Evolutionary conservation across 805 yeast genomes (phyloP), one percentile per base, ranked within the genome.

Genomic region (Candida railenensis): DNA sequence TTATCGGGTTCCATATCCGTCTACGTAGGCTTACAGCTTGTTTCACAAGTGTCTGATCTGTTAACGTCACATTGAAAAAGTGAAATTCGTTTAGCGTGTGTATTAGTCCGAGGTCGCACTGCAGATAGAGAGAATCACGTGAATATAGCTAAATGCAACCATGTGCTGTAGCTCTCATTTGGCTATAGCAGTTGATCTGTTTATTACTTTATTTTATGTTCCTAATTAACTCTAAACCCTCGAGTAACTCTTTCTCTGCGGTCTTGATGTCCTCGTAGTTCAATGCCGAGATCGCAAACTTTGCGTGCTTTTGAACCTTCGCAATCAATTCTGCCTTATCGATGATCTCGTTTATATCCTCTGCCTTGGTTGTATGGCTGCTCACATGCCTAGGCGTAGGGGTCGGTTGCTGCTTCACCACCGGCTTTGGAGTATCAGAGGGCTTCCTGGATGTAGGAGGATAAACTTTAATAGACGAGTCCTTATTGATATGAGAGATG

Each of bases 221-320:
- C 28, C 11, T 37, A 4, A 18, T 22, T 18, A 82, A 54, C 16
- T 70, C 74, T 37, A 85, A 61, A 0, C 89, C 89, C 21, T 69
- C 59, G 15, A 65, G 61, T 40, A 87, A 63, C 58, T 87, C 89
- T 33, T 67, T 69, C 38, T 81, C 80, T 2, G 92, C 92, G 0
- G 92, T 87, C 2, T 61, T 74, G 32, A 79, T 65, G 55, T 87
- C 95, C 50, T 87, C 92, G 59, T 85, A 87, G 58, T 85, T 85
- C 58, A 87, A 70, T 0, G 95, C 94, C 47, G 89, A 83, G 4
- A 85, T 81, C 1, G 90, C 92, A 60, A 82, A 87, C 58, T 81
- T 85, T 28, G 91, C 87, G 49, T 75, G 77, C 54, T 81, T 85
- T 56, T 86, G 92, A 1, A 84, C 80, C 53, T 76, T 71, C 8